Percentiles rank a stretch among this genome's conserved stretches.
Evolutionary conservation across 2,329 filamentous ascomycete species (phyloP).

Genomic region (Microsporum audouinii): DNA sequence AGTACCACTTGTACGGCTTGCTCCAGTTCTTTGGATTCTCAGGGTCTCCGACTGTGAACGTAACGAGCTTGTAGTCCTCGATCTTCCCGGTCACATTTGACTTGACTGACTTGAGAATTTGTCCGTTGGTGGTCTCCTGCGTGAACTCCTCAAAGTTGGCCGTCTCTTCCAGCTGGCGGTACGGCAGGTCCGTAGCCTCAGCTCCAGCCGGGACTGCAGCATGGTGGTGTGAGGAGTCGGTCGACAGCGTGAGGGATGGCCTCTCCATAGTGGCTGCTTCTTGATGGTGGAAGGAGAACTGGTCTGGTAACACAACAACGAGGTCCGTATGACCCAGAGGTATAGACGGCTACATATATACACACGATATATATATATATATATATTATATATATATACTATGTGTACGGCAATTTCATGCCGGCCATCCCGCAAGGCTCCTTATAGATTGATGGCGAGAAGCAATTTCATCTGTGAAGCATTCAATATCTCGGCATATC

Average conservation of each 20-base stretch:
- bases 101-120: conserved; percentile 45
- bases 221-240: conserved; percentile 11
- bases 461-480: not conserved
- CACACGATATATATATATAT: not conserved
- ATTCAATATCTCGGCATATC: not conserved
- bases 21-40: conserved; percentile 82
- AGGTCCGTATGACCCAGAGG: not conserved
- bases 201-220: conserved; percentile 13
- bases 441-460: not conserved
- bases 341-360: not conserved
- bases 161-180: conserved; percentile 49
- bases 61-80: conserved; percentile 53
- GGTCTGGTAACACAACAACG: not conserved
- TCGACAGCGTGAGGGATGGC: not conserved
- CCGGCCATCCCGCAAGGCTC: not conserved
- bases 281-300: not conserved
- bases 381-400: not conserved
- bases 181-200: conserved; percentile 49
- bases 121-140: conserved; percentile 49
- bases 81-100: conserved; percentile 45
- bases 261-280: not conserved
- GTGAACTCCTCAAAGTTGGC: conserved; percentile 59
- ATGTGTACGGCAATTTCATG: not conserved
- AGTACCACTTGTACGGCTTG: conserved; percentile 67
- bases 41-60: conserved; percentile 58